Evolutionary conservation across 495 filamentous ascomycete genomes (phyloP).

Genomic region (Aspergillus egyptiacus): DNA sequence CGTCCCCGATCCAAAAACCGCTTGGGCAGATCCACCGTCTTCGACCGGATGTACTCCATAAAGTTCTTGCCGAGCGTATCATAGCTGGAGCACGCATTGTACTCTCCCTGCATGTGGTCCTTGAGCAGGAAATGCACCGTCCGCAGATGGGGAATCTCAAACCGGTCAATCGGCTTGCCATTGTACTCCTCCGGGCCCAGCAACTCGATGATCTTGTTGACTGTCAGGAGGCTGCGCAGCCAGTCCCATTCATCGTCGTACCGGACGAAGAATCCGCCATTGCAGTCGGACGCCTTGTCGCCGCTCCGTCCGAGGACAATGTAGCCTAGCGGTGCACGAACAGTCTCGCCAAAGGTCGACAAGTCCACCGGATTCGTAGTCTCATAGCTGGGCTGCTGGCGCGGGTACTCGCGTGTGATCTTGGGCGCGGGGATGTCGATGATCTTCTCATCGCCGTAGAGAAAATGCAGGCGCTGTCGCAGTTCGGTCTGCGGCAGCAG

Average conservation of each 20-base stretch:
- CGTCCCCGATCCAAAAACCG: not conserved
- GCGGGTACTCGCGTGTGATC: not conserved
- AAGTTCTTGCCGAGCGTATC: not conserved
- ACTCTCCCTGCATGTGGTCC: constrained; percentile 1
- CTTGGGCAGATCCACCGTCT: not conserved
- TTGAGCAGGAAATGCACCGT: not conserved
- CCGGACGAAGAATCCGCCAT: constrained; percentile 26
- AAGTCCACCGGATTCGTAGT: constrained; percentile 1
- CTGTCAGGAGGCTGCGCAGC: constrained; percentile 24
- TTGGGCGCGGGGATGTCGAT: not conserved
- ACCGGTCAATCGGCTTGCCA: not conserved
- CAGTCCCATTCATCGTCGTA: constrained; percentile 20
- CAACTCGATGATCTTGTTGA: constrained; percentile 9
- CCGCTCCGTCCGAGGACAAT: constrained; percentile 27
- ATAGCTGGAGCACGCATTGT: not conserved
- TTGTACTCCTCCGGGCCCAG: not conserved
- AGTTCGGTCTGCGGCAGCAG: constrained; percentile 13
- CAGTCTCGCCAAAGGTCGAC: constrained; percentile 11
- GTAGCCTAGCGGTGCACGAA: constrained; percentile 14
- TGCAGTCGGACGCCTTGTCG: constrained; percentile 26
- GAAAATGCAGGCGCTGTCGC: not conserved
- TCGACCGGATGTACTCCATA: not conserved
- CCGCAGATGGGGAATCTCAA: not conserved
- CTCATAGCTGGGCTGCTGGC: constrained; percentile 11
- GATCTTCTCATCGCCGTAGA: not conserved